Conservation (phyloP, 805 yeast species). For the Monosporozyma aquatica region DNA sequence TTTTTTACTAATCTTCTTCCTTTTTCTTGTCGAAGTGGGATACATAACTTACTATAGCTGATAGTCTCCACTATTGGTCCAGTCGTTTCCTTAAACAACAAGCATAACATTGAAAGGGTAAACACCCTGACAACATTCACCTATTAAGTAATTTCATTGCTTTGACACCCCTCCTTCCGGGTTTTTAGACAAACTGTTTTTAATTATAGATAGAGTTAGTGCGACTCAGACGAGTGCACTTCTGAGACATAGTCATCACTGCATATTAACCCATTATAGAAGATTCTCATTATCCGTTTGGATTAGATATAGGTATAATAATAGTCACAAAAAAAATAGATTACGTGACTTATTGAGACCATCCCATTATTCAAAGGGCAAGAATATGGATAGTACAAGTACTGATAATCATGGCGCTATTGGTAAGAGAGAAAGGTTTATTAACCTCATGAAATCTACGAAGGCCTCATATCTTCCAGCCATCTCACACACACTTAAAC, state of each 20-base stretch:
- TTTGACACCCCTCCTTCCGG: neutral
- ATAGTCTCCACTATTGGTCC: no score
- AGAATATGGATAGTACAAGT: neutral
- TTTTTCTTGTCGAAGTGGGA: no score
- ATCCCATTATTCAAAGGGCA: neutral
- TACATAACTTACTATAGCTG: no score
- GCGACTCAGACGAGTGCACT: neutral
- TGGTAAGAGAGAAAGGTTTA: conserved; percentile 37
- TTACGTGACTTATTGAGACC: neutral
- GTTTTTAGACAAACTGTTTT: neutral
- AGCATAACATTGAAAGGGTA: no score
- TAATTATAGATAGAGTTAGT: neutral
- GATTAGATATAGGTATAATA: neutral
- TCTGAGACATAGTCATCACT: neutral
- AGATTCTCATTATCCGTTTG: neutral
- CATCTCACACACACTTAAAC: conserved; percentile 40
- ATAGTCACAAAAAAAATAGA: neutral
- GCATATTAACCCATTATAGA: neutral
- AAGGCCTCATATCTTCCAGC: conserved; percentile 50
- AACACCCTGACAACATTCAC: no score
- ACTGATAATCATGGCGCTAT: neutral
- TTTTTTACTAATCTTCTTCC: no score
- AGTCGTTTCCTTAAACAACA: no score
- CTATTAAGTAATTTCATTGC: no score
- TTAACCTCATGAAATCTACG: conserved; percentile 45